phyloP scores from a whole-genome alignment of 257 asterid species.

The Voacanga thouarsii region DNA sequence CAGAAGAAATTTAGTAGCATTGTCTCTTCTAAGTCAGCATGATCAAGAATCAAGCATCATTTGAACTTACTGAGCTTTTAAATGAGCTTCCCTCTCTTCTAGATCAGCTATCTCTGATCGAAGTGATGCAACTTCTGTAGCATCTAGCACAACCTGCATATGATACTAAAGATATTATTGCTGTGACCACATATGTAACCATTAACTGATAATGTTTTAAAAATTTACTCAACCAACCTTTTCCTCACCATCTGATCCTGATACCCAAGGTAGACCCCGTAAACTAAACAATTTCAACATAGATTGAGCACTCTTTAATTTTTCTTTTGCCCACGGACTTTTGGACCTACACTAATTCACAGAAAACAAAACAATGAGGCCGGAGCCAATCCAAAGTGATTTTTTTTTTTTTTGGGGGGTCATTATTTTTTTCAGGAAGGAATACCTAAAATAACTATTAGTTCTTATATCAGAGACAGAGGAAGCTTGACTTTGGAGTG shows the following conservation, averaged over 20 bases:
- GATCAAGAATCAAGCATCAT: conserved; percentile 14
- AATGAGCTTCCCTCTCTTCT: conserved; percentile 88
- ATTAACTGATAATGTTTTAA: neutral
- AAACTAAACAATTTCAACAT: conserved; percentile 81
- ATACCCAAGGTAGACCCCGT: conserved; percentile 66
- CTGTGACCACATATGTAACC: conserved; percentile 1
- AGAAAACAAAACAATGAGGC: neutral
- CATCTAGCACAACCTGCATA: conserved; percentile 71
- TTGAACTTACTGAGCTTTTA: conserved; percentile 75
- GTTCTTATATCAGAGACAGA: conserved; percentile 25
- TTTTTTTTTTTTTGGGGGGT: no score
- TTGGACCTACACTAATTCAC: conserved; percentile 48
- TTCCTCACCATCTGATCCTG: conserved; percentile 64
- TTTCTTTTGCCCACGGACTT: conserved; percentile 41
- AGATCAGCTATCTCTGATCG: conserved; percentile 78
- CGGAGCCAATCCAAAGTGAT: conserved; percentile 20
- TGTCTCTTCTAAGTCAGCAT: neutral
- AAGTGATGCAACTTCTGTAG: conserved; percentile 87
- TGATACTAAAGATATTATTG: neutral
- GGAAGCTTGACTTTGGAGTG: conserved; percentile 35
- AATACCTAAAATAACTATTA: conserved; percentile 34
- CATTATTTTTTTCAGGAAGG: conserved; percentile 9
- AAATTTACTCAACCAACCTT: conserved; percentile 44
- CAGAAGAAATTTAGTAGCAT: neutral
- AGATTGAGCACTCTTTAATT: conserved; percentile 47